Evolutionary conservation across 129 eudicot species (phyloP).

Genomic region (Helianthus annuus): DNA sequence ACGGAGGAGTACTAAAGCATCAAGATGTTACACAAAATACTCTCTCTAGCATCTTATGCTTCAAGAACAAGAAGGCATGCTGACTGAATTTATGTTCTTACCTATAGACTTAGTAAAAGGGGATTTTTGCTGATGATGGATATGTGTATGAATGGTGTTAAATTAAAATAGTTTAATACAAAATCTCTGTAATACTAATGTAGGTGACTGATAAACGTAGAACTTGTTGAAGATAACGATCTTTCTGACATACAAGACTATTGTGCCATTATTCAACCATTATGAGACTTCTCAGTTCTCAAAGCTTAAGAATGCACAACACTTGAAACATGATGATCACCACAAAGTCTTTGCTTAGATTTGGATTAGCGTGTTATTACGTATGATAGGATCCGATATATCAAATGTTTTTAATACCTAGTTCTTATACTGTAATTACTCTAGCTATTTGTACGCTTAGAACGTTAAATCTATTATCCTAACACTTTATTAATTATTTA

Average conservation of each 20-base stretch:
- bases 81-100: constrained; percentile 2
- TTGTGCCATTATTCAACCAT: not conserved
- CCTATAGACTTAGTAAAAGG: not conserved
- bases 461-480: no score
- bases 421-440: no score
- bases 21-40: not conserved
- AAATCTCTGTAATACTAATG: not conserved
- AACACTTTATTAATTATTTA: not conserved
- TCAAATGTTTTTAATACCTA: no score
- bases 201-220: not conserved
- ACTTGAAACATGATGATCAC: constrained; percentile 2
- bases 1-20: not conserved
- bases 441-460: no score
- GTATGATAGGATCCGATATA: no score
- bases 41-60: constrained; percentile 1
- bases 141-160: not conserved
- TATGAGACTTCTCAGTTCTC: not conserved
- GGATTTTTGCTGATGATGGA: not conserved
- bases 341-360: constrained; percentile 16
- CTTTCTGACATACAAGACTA: constrained; percentile 13
- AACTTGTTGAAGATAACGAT: not conserved
- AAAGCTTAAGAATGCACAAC: not conserved
- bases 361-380: not conserved
- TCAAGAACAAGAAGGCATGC: constrained; percentile 2
- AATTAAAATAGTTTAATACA: not conserved